Conservation (phyloP, 208 protist genomes). For the Trypanosoma cruzi region DNA sequence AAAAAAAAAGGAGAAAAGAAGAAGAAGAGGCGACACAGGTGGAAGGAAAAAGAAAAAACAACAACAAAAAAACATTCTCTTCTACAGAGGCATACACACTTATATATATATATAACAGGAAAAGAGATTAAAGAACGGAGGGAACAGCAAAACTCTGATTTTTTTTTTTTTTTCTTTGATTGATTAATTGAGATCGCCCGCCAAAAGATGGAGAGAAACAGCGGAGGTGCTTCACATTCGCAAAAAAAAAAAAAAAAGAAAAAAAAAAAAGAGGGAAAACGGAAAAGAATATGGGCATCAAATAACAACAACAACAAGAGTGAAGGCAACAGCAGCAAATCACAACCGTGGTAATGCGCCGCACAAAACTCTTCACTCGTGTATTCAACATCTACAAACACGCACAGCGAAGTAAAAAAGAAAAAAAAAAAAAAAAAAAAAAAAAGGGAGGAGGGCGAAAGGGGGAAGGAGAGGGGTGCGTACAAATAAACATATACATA, state of each 20-base stretch:
- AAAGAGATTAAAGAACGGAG: background rate
- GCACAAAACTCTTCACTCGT: background rate
- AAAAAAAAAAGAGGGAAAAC: background rate
- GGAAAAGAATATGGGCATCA: background rate
- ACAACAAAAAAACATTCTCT: slow-evolving; percentile 11
- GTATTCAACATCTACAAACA: background rate
- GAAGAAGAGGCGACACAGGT: slow-evolving; percentile 10
- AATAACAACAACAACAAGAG: no score
- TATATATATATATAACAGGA: slow-evolving; percentile 17
- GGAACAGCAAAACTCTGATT: no score
- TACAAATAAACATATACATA: no score
- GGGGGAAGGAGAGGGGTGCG: no score
- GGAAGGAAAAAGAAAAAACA: slow-evolving; percentile 6
- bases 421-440: slow-evolving; percentile 23
- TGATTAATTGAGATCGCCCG: no score
- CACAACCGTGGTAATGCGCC: no score
- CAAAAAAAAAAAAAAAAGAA: background rate
- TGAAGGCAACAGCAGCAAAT: no score
- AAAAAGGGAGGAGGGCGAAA: no score
- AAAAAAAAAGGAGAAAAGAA: slow-evolving; percentile 20
- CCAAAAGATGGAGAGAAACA: background rate
- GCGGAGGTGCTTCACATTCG: background rate
- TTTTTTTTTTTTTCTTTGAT: no score
- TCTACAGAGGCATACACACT: slow-evolving; percentile 5
- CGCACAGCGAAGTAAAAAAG: slow-evolving; percentile 24